These are phyloP conservation scores for Candida neerlandica DNA, from an alignment of 1,139 yeast species.

Conservation along the genomic window DNA sequence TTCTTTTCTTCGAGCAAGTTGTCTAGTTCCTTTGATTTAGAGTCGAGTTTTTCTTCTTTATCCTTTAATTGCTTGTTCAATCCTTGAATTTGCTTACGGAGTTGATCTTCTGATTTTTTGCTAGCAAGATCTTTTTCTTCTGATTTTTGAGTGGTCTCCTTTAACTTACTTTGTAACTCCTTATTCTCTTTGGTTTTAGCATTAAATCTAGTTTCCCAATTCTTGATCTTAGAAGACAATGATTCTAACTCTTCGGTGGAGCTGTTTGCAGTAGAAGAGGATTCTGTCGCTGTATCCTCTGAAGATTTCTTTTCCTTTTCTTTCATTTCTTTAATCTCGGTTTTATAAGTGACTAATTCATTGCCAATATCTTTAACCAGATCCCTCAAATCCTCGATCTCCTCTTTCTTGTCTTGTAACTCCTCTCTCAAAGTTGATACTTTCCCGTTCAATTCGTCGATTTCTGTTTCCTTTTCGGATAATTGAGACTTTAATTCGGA, in stretches of 20 bases:
- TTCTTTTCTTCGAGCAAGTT: conserved; percentile 27
- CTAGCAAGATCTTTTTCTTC: conserved; percentile 11
- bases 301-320: conserved; percentile 14
- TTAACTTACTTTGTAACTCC: conserved; percentile 10
- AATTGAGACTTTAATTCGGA: conserved; percentile 4
- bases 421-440: conserved; percentile 20
- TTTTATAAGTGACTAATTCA: conserved; percentile 64
- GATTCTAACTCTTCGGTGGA: conserved; percentile 2
- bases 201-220: conserved; percentile 11
- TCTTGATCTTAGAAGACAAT: conserved; percentile 2
- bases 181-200: conserved; percentile 10
- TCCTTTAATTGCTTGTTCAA: conserved; percentile 13
- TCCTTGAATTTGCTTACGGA: conserved; percentile 14
- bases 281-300: background rate
- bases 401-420: conserved; percentile 43
- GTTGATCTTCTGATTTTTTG: conserved; percentile 12
- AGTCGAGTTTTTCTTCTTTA: conserved; percentile 13
- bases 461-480: conserved; percentile 16
- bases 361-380: conserved; percentile 75
- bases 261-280: background rate
- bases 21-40: conserved; percentile 24
- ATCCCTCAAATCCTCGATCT: conserved; percentile 63
- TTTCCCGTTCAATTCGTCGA: conserved; percentile 20
- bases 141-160: conserved; percentile 9
- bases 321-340: conserved; percentile 32